Percentiles rank a stretch among this genome's conserved stretches.
Evolutionary conservation across 1,284 basidiomycete genomes (phyloP).

Genomic region (Malassezia pachydermatis): DNA sequence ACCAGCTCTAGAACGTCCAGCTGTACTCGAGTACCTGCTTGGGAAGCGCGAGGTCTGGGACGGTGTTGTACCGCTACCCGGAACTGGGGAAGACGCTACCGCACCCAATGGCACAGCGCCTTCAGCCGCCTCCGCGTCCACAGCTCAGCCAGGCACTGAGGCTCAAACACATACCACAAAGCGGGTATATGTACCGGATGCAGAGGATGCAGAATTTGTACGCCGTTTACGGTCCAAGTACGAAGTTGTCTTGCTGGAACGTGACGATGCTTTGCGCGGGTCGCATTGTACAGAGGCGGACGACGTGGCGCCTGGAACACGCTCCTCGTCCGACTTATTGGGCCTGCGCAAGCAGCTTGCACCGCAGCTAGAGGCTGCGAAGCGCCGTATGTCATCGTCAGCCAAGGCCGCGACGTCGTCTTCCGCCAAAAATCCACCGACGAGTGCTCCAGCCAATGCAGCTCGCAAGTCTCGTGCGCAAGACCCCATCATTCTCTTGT

Average conservation of each 20-base stretch:
- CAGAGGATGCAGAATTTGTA: conserved; percentile 40
- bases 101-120: background rate
- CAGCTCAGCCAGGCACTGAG: background rate
- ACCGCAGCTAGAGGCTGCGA: conserved; percentile 31
- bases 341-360: conserved; percentile 23
- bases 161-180: conserved; percentile 13
- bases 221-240: conserved; percentile 28
- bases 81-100: background rate
- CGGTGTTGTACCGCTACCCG: conserved; percentile 21
- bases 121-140: background rate
- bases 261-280: conserved; percentile 32
- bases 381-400: conserved; percentile 12
- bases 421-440: conserved; percentile 4
- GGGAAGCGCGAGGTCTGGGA: conserved; percentile 34
- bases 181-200: conserved; percentile 35
- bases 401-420: conserved; percentile 12
- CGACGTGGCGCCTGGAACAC: background rate
- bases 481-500: conserved; percentile 87
- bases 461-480: conserved; percentile 37
- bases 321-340: conserved; percentile 20
- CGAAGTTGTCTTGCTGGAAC: conserved; percentile 34
- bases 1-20: conserved; percentile 31
- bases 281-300: conserved; percentile 8
- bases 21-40: conserved; percentile 36
- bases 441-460: background rate